These are phyloP conservation scores for Fusarium penzigii DNA, from an alignment of 2,329 filamentous ascomycete genomes.

Conservation along the genomic window DNA sequence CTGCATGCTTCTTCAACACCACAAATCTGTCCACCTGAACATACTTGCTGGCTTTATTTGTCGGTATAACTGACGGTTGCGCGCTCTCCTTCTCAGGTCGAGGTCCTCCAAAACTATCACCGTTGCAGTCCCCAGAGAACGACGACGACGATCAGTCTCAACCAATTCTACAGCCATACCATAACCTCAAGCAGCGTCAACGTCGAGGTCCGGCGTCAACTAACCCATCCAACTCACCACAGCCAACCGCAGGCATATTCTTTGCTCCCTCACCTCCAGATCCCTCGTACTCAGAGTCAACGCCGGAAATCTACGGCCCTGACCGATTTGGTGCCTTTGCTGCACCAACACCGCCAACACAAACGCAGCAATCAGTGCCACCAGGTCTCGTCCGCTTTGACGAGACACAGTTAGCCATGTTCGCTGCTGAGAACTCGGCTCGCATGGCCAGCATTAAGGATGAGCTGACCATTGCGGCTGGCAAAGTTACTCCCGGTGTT, in stretches of 20 bases:
- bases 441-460: conserved; percentile 49
- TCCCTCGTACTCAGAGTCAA: conserved; percentile 33
- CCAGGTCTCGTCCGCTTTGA: conserved; percentile 37
- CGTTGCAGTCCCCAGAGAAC: conserved; percentile 20
- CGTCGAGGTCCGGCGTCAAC: conserved; percentile 21
- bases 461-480: conserved; percentile 50
- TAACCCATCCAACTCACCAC: conserved; percentile 35
- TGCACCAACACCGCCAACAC: conserved; percentile 11
- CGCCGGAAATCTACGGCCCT: conserved; percentile 46
- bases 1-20: background rate
- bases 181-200: conserved; percentile 28
- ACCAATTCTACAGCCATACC: conserved; percentile 27
- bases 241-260: conserved; percentile 32
- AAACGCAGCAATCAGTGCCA: conserved; percentile 10
- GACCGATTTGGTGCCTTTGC: conserved; percentile 35
- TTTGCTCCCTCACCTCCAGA: conserved; percentile 43
- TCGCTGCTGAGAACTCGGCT: conserved; percentile 35
- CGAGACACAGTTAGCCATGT: conserved; percentile 42
- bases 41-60: conserved; percentile 12
- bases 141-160: conserved; percentile 27
- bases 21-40: background rate
- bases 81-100: conserved; percentile 18
- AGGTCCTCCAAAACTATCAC: conserved; percentile 25
- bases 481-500: conserved; percentile 69
- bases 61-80: conserved; percentile 19